Base-by-base conservation (phyloP, 1,284 basidiomycete genomes). In the Coniferiporia weirii region DNA sequence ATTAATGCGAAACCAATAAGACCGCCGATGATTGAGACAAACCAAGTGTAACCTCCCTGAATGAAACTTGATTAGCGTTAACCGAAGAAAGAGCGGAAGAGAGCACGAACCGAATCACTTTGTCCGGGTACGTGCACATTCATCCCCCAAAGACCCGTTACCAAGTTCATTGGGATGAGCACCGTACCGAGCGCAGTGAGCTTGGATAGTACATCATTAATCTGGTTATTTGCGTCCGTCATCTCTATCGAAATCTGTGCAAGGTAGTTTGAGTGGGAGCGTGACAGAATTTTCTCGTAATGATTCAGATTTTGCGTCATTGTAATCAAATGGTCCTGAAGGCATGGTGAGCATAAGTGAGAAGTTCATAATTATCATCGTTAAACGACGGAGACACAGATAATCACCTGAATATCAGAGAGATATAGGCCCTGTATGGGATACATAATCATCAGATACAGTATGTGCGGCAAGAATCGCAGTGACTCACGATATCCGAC, bases 241-340 rank as follows among this genome's bases (percentile, higher is more conserved):
- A 97, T 98, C 76, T 98, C 95, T 73, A 98, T 97, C 45, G 92
- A 95, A 67, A 98, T 98, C 69, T 98, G 95, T 1, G 95, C 95
- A 56, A 98, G 87, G 75, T 98, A 99, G 72, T 99, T 99, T n/a
- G 95, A 98, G 75, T 99, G 96, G 46, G 96, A 98, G 34, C 96
- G 87, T 1, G 95, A 98, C 7, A 99, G 81, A 71, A 99, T 99
- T 80, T 98, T 99, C 72, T 98, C 95, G 76, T 98, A 98, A 74
- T 98, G 95, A 72, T 97, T 98, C 79, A 98, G 72, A 72, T 98
- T 99, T 74, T 98, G 96, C 2, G 96, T 99, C 95, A 99, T 99
- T 34, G 97, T 99, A 74, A 99, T 98, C 73, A 99, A 75, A 75
- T 99, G 97, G 73, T 99, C 97, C 79, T 93, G 70, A 17, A 70